These are phyloP conservation scores for Triangularia setosa DNA, from an alignment of 2,329 filamentous ascomycete genomes.

Conservation along the genomic window DNA sequence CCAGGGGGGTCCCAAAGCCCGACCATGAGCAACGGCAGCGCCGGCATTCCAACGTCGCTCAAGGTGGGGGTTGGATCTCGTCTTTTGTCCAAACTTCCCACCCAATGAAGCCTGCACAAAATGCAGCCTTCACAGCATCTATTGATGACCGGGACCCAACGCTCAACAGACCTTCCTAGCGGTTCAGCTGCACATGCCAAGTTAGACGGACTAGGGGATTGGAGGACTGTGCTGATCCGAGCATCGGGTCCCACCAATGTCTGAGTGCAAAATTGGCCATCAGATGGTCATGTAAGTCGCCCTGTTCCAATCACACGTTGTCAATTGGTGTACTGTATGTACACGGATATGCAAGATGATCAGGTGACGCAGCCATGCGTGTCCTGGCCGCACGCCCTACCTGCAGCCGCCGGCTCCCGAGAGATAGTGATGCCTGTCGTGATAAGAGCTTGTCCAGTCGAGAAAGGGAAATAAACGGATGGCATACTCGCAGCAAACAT, in stretches of 20 bases:
- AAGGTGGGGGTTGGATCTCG: constrained; percentile 8
- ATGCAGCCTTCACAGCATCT: background rate
- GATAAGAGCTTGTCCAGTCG: constrained; percentile 8
- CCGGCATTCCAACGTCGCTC: background rate
- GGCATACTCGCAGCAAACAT: background rate
- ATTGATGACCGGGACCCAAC: background rate
- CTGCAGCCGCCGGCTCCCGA: constrained; percentile 6
- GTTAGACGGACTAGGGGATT: background rate
- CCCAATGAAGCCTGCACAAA: constrained; percentile 8
- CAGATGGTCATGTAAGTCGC: constrained; percentile 4
- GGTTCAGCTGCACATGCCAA: background rate
- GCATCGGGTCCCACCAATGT: background rate
- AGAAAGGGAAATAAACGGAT: background rate
- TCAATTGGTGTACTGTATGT: constrained; percentile 11
- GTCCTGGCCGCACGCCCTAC: background rate
- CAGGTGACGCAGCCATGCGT: constrained; percentile 26
- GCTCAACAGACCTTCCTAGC: background rate
- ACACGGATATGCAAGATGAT: constrained; percentile 24
- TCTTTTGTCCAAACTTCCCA: background rate
- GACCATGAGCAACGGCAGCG: constrained; percentile 3
- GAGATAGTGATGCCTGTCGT: constrained; percentile 9
- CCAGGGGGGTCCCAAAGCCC: background rate
- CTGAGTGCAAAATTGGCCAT: background rate
- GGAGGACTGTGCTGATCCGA: constrained; percentile 5
- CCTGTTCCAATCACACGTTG: constrained; percentile 18